Evolutionary conservation across 2,329 filamentous ascomycete species (phyloP).

Genomic region (Pseudocercospora ulei): DNA sequence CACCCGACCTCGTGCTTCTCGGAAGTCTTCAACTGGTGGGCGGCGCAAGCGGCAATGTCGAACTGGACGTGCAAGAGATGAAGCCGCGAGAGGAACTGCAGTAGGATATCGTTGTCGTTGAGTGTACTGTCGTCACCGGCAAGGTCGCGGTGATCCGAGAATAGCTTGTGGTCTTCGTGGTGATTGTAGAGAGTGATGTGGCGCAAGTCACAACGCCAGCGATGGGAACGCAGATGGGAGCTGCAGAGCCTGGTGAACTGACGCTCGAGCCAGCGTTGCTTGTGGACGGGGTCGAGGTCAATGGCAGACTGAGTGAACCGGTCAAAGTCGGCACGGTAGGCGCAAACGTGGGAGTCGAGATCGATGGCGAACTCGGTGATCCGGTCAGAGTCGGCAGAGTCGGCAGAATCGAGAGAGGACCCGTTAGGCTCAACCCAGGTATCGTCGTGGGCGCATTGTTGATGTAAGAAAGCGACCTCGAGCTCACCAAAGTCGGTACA

Average conservation of each 20-base stretch:
- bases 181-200: conserved; percentile 9
- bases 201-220: conserved; percentile 3
- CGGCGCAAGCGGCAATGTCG: too few species aligned
- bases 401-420: conserved; percentile 8
- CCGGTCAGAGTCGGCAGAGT: not conserved
- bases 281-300: not conserved
- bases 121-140: conserved; percentile 22
- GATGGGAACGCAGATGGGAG: conserved; percentile 3
- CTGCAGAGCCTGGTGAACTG: conserved; percentile 8
- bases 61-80: not conserved
- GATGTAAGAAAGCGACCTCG: conserved; percentile 8
- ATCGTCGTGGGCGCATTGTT: conserved; percentile 11
- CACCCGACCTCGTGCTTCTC: too few species aligned
- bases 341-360: conserved; percentile 1
- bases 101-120: conserved; percentile 25
- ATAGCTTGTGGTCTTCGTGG: conserved; percentile 11
- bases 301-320: not conserved
- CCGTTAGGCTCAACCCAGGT: conserved; percentile 3
- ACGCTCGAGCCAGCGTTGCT: not conserved
- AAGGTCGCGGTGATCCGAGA: conserved; percentile 15
- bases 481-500: conserved; percentile 11
- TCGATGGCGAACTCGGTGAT: too few species aligned
- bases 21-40: conserved; percentile 2
- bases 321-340: conserved; percentile 3
- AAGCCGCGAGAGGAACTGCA: conserved; percentile 14